phyloP scores from a whole-genome alignment of 257 asterid genomes.

The Solanum pimpinellifolium region DNA sequence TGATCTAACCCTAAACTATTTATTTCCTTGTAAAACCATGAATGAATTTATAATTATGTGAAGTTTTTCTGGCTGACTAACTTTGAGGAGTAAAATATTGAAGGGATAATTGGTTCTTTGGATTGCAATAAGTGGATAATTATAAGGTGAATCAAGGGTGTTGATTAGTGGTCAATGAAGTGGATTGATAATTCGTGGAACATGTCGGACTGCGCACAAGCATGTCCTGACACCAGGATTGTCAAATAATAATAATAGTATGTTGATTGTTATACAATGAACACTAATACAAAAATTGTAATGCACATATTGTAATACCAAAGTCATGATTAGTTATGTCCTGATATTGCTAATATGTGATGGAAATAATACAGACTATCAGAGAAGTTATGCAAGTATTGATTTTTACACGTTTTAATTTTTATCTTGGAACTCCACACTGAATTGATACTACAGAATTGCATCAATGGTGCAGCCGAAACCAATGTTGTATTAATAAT shows the following conservation, averaged over 20 bases:
- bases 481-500: background rate
- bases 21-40: background rate
- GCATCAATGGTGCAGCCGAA: background rate
- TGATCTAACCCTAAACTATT: background rate
- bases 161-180: background rate
- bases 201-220: background rate
- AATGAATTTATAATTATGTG: background rate
- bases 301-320: background rate
- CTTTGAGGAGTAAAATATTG: background rate
- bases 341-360: background rate
- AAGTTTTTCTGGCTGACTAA: background rate
- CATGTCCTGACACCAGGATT: background rate
- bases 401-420: background rate
- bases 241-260: background rate
- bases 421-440: background rate
- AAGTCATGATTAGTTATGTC: background rate
- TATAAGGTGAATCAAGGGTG: background rate
- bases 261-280: background rate
- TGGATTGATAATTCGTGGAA: background rate
- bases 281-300: background rate
- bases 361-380: background rate
- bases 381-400: background rate
- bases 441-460: background rate
- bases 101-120: background rate
- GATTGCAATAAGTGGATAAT: background rate